Evolutionary conservation across 2,329 filamentous ascomycete species (phyloP).

Genomic region (Elsinoe ampelina): DNA sequence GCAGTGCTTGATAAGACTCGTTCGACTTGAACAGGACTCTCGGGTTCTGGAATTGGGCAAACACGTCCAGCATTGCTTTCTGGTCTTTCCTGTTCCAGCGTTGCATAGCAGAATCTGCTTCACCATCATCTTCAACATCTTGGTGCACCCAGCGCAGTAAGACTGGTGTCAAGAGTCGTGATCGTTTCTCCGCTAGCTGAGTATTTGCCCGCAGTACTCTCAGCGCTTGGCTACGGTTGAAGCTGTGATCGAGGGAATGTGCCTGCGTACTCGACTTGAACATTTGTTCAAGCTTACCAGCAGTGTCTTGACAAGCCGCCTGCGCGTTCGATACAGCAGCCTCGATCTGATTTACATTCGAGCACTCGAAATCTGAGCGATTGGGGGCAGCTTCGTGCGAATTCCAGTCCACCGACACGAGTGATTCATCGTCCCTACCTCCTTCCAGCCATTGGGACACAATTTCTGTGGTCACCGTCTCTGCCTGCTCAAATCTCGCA

Average conservation of each 20-base stretch:
- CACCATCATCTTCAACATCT: slow-evolving; percentile 26
- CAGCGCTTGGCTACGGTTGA: slow-evolving; percentile 65
- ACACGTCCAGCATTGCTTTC: slow-evolving; percentile 70
- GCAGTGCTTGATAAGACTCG: slow-evolving; percentile 65
- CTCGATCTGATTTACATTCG: slow-evolving; percentile 54
- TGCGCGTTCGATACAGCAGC: slow-evolving; percentile 9
- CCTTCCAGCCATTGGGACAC: slow-evolving; percentile 65
- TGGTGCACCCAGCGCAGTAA: slow-evolving; percentile 71
- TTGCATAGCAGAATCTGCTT: slow-evolving; percentile 15
- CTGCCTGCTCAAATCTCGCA: slow-evolving; percentile 58
- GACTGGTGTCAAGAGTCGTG: slow-evolving; percentile 73
- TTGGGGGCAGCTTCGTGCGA: slow-evolving; percentile 23
- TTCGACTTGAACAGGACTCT: slow-evolving; percentile 68
- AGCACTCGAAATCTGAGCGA: slow-evolving; percentile 74
- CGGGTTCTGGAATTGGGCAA: slow-evolving; percentile 79
- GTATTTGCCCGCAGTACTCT: slow-evolving; percentile 67
- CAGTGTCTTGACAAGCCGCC: slow-evolving; percentile 31
- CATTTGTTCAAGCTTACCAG: slow-evolving; percentile 49
- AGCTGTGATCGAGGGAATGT: slow-evolving; percentile 37
- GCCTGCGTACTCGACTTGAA: slow-evolving; percentile 58
- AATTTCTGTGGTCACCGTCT: slow-evolving; percentile 60
- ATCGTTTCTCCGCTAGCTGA: slow-evolving; percentile 72
- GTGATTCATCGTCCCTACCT: slow-evolving; percentile 30
- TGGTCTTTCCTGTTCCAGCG: slow-evolving; percentile 69
- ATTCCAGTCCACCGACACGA: slow-evolving; percentile 14